These are phyloP conservation scores for Rhizophora apiculata DNA, from an alignment of 345 rosid genomes.

Conservation along the genomic window DNA sequence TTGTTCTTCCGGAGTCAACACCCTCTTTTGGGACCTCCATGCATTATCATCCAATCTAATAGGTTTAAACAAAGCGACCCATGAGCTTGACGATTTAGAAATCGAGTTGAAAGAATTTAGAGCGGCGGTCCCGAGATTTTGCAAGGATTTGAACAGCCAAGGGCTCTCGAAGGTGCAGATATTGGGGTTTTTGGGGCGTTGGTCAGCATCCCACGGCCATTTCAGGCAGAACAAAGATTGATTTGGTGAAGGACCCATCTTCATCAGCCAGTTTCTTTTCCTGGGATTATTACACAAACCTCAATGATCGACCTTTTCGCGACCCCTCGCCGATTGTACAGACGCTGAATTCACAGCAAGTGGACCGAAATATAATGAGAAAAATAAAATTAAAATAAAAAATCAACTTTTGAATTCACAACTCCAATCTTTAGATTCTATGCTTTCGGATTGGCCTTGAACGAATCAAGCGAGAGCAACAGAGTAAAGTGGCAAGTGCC, in stretches of 20 bases:
- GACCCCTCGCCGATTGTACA: too few species aligned
- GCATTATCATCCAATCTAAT: conserved; percentile 14
- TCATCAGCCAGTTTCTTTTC: too few species aligned
- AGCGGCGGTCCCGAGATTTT: conserved; percentile 56
- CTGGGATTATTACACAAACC: too few species aligned
- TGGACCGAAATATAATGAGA: too few species aligned
- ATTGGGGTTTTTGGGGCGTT: conserved; percentile 33
- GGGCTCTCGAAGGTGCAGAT: conserved; percentile 56
- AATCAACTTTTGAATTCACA: too few species aligned
- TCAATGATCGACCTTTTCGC: too few species aligned
- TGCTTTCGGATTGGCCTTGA: too few species aligned
- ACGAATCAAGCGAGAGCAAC: too few species aligned
- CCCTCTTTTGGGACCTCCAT: conserved; percentile 29
- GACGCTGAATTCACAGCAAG: too few species aligned
- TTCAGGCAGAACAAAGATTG: conserved; percentile 57
- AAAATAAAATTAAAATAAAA: too few species aligned
- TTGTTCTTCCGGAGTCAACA: conserved; percentile 54
- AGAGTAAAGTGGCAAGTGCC: too few species aligned
- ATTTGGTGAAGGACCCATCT: conserved; percentile 26
- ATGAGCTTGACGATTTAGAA: conserved; percentile 33
- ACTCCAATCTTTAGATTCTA: too few species aligned
- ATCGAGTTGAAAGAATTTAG: conserved; percentile 43
- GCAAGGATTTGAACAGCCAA: conserved; percentile 75
- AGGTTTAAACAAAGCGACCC: conserved; percentile 27
- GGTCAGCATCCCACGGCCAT: conserved; percentile 72